Evolutionary conservation across 352 stramenopile species (phyloP).

Genomic region (Globisporangium okanoganense): DNA sequence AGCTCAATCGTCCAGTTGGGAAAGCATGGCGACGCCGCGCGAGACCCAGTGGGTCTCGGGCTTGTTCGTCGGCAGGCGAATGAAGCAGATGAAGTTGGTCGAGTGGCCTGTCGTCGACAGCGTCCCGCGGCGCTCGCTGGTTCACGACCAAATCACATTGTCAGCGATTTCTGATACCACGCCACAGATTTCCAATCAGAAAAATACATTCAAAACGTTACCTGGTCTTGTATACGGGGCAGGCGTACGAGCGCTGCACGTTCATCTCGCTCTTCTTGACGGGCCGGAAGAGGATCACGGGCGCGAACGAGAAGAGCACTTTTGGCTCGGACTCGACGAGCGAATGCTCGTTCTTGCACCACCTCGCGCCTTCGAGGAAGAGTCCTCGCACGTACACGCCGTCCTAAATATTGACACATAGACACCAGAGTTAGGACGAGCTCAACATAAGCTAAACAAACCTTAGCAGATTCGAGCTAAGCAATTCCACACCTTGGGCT

Average conservation of each 20-base stretch:
- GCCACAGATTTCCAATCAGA: neutral
- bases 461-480: too few relatives aligned
- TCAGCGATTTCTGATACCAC: neutral
- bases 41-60: constrained; percentile 90
- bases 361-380: constrained; percentile 88
- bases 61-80: constrained; percentile 80
- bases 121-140: constrained; percentile 85
- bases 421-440: neutral
- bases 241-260: constrained; percentile 74
- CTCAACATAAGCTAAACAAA: neutral
- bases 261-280: constrained; percentile 79
- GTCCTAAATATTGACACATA: constrained; percentile 31
- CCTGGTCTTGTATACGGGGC: constrained; percentile 94
- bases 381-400: constrained; percentile 87
- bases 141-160: neutral
- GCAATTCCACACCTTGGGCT: constrained; percentile 55
- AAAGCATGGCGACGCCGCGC: constrained; percentile 92
- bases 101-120: constrained; percentile 93
- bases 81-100: constrained; percentile 95
- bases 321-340: constrained; percentile 86
- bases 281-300: constrained; percentile 81
- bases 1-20: constrained; percentile 81
- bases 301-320: constrained; percentile 81
- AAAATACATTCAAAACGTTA: constrained; percentile 12
- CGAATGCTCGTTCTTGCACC: constrained; percentile 64